Percentiles rank a stretch among this genome's conserved stretches.
phyloP scores from a whole-genome alignment of 768 basidiomycete species.

The Fomitopsis serialis region DNA sequence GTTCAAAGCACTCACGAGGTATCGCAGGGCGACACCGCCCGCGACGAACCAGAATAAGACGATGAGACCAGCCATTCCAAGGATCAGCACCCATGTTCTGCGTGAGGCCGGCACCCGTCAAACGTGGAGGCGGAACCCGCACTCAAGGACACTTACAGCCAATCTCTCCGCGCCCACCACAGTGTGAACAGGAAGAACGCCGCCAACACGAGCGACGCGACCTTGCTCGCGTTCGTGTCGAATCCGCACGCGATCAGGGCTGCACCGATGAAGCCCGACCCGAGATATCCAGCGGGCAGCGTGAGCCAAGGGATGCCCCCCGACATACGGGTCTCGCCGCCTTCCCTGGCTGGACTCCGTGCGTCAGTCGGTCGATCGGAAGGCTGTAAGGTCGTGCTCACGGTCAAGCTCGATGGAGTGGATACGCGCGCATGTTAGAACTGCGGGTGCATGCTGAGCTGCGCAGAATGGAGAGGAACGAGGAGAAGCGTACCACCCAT shows the following conservation, averaged over 20 bases:
- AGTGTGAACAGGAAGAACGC: slow-evolving; percentile 84
- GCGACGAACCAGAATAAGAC: slow-evolving; percentile 82
- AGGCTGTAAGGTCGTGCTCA: slow-evolving; percentile 30
- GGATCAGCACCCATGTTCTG: slow-evolving; percentile 75
- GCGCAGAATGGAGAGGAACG: neutral
- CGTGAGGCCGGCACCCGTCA: neutral
- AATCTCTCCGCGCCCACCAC: slow-evolving; percentile 80
- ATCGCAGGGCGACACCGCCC: slow-evolving; percentile 71
- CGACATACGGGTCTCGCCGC: slow-evolving; percentile 82
- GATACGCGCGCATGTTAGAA: slow-evolving; percentile 82
- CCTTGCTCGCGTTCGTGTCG: slow-evolving; percentile 82
- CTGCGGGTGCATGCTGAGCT: slow-evolving; percentile 6
- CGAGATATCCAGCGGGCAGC: slow-evolving; percentile 81
- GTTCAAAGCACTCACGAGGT: slow-evolving; percentile 44
- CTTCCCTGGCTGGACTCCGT: slow-evolving; percentile 64
- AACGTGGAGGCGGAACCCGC: neutral
- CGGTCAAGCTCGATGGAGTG: slow-evolving; percentile 86
- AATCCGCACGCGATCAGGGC: slow-evolving; percentile 84
- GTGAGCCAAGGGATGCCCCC: slow-evolving; percentile 82
- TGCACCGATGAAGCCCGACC: slow-evolving; percentile 83
- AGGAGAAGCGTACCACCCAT: slow-evolving; percentile 37
- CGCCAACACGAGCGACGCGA: slow-evolving; percentile 74
- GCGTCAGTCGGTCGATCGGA: neutral
- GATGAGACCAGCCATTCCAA: slow-evolving; percentile 76
- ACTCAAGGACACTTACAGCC: slow-evolving; percentile 44